Conservation (phyloP, 2,329 filamentous ascomycete genomes). For the Alternaria hordeiaustralica region DNA sequence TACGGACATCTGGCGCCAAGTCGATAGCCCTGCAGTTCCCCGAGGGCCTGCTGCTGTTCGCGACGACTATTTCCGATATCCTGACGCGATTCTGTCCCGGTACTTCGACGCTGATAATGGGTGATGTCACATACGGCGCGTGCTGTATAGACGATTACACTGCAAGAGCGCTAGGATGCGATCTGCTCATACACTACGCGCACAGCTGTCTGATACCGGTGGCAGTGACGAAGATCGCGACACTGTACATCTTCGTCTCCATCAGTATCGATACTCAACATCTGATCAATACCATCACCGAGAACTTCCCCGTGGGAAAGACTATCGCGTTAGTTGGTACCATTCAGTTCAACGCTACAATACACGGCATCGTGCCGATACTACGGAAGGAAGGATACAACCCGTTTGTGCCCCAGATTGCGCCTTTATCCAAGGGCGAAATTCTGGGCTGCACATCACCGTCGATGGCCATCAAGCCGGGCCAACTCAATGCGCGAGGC, state of each 20-base stretch:
- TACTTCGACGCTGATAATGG: constrained; percentile 95
- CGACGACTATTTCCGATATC: constrained; percentile 97
- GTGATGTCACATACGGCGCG: constrained; percentile 96
- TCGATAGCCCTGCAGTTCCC: constrained; percentile 96
- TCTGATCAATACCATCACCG: constrained; percentile 82
- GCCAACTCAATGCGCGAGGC: constrained; percentile 54
- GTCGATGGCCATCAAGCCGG: constrained; percentile 43
- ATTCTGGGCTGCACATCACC: constrained; percentile 98
- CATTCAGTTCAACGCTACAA: constrained; percentile 97
- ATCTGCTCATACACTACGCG: constrained; percentile 94
- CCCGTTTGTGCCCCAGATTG: constrained; percentile 88
- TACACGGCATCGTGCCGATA: constrained; percentile 80
- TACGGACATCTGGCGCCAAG: constrained; percentile 78
- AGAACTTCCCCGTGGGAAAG: constrained; percentile 85
- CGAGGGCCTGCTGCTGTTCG: constrained; percentile 92
- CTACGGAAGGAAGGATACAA: constrained; percentile 85
- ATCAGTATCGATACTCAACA: constrained; percentile 94
- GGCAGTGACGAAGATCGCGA: constrained; percentile 95
- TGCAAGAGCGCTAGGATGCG: constrained; percentile 89
- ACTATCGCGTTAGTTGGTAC: constrained; percentile 93
- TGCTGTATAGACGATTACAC: constrained; percentile 99
- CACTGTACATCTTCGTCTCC: constrained; percentile 96
- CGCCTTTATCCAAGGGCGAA: constrained; percentile 90
- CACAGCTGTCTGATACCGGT: constrained; percentile 97
- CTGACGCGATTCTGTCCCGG: constrained; percentile 91